phyloP scores from a whole-genome alignment of 2,329 filamentous ascomycete species.

The Stachybotrys chlorohalonatus region DNA sequence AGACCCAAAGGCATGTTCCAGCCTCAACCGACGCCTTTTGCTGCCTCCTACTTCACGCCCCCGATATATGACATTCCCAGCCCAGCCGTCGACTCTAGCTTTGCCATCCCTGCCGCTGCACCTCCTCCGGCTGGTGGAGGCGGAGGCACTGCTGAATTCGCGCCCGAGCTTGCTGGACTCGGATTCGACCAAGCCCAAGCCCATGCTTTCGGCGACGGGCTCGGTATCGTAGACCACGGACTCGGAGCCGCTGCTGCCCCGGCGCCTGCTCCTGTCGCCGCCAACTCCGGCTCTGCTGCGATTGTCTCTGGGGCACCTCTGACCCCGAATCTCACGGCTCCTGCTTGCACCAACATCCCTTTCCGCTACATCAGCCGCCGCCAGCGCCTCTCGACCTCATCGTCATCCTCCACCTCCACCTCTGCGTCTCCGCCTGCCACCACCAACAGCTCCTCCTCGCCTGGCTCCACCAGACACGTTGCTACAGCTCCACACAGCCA shows the following conservation, averaged over 20 bases:
- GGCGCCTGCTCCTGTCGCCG: background rate
- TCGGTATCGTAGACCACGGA: background rate
- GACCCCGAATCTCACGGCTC: background rate
- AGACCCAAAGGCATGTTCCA: conserved; percentile 36
- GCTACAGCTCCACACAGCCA: background rate
- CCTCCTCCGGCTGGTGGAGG: conserved; percentile 9
- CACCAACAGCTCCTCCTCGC: background rate
- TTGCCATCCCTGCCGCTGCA: conserved; percentile 8
- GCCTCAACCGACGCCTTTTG: conserved; percentile 40
- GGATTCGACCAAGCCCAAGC: conserved; percentile 4
- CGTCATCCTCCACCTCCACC: background rate
- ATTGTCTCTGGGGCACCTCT: background rate
- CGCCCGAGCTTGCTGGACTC: conserved; percentile 7
- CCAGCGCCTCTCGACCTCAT: background rate
- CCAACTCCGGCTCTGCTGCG: background rate
- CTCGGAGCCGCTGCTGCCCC: background rate
- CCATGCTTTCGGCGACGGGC: background rate
- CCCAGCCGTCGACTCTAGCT: conserved; percentile 13
- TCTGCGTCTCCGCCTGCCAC: background rate
- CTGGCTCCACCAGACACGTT: background rate
- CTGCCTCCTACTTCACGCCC: conserved; percentile 21
- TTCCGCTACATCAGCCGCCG: background rate
- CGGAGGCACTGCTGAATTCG: conserved; percentile 9
- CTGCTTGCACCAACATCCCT: background rate
- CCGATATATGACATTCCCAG: background rate